phyloP scores from a whole-genome alignment of 306 rosid species.

The Canavalia ensiformis region DNA sequence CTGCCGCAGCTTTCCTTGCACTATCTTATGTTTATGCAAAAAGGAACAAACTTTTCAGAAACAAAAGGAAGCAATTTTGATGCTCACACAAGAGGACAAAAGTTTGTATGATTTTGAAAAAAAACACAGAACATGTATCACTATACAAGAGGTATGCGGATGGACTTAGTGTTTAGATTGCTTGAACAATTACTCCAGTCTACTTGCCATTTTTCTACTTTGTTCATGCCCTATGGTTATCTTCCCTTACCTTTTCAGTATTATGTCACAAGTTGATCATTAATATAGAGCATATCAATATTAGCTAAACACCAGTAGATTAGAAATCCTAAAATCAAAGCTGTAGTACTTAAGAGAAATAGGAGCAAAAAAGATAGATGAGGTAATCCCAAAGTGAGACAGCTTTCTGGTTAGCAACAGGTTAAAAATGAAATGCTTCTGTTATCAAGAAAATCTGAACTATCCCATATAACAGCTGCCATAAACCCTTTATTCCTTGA shows the following conservation, averaged over 20 bases:
- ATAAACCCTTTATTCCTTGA: not conserved
- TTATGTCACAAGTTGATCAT: conserved; percentile 33
- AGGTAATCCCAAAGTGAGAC: not conserved
- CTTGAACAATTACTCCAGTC: conserved; percentile 43
- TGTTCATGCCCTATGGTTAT: conserved; percentile 34
- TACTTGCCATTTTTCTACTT: conserved; percentile 40
- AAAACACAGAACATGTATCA: conserved; percentile 59
- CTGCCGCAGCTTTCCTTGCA: conserved; percentile 61
- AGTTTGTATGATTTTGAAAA: conserved; percentile 64
- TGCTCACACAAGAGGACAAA: conserved; percentile 47
- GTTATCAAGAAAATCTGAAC: conserved; percentile 21
- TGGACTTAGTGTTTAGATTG: conserved; percentile 50
- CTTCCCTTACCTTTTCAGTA: conserved; percentile 5
- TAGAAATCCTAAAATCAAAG: conserved; percentile 7
- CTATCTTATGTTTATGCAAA: conserved; percentile 73
- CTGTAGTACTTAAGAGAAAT: not conserved
- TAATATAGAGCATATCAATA: conserved; percentile 34
- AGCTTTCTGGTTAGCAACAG: conserved; percentile 22
- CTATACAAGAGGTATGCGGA: conserved; percentile 62
- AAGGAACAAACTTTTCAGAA: conserved; percentile 76
- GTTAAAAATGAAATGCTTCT: not conserved
- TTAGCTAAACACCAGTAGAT: conserved; percentile 34
- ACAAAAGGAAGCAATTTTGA: conserved; percentile 96
- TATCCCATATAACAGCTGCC: conserved; percentile 2
- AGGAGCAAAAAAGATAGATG: conserved; percentile 12